Base-by-base conservation (phyloP, 257 asterid species). In the Knoxia roxburghii region DNA sequence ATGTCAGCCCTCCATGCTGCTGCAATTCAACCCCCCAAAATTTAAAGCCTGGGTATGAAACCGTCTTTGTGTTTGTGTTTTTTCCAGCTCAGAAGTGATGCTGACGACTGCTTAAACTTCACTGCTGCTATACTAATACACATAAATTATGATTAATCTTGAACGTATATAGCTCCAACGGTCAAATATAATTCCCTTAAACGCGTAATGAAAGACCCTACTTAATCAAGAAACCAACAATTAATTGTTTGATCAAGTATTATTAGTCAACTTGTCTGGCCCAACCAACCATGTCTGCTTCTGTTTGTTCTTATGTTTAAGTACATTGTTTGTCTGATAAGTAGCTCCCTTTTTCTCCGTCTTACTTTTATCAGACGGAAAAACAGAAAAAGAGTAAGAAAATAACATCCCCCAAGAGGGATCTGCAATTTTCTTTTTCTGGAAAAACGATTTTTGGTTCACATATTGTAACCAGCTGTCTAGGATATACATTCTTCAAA, bases 141-240 rank as follows among this genome's bases (percentile, higher is more conserved):
- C n/a, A n/a, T 51, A 0, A 13, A 27, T 17, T 3, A 48, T 2
- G 20, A 20, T 26, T 48, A 33, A 23, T 65, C 84, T 79, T 85
- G 85, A 84, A 84, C 84, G 75, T 82, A 86, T 73, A 58, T 58
- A 20, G 49, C 70, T 64, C 73, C 71, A 87, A 87, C 90, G 90
- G 95, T 80, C 61, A 70, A 52, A 61, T 45, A 5, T 33, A 70
- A 61, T 64, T 40, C 67, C 72, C 67, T 66, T 46, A 72, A 71
- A 78, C 75, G 76, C 73, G 76, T 48, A 65, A 41, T 8, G n/a
- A 50, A 13, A 46, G 78, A 48, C 63, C 78, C 80, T 54, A 50
- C 24, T 59, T 14, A 59, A 40, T 64, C 65, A 33, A 75, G 71
- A 64, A 55, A 63, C 37, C 49, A 55, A 32, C 43, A 55, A 67